These are phyloP conservation scores for Clonostachys sp. DNA, from an alignment of 2,329 filamentous ascomycete genomes.

Conservation along the genomic window DNA sequence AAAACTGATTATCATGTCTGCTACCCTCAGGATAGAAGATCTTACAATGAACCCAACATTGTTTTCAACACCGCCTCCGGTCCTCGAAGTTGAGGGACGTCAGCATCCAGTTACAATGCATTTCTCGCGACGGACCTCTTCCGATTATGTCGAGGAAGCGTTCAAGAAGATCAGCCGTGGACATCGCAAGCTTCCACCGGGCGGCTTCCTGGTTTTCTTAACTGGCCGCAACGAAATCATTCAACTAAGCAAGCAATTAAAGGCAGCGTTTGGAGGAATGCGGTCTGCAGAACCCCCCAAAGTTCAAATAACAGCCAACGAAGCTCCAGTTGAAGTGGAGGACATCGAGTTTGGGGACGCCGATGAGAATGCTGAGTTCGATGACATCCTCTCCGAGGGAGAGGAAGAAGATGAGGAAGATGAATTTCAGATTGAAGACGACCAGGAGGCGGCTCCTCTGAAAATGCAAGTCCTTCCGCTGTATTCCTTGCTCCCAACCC, in stretches of 20 bases:
- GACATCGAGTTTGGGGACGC: slow-evolving; percentile 77
- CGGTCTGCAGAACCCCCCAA: slow-evolving; percentile 55
- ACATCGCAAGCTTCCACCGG: slow-evolving; percentile 83
- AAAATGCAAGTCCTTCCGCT: slow-evolving; percentile 88
- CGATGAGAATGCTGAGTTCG: slow-evolving; percentile 60
- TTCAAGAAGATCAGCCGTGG: slow-evolving; percentile 84
- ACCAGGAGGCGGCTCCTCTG: slow-evolving; percentile 52
- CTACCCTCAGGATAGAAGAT: slow-evolving; percentile 85
- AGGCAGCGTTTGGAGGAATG: slow-evolving; percentile 58
- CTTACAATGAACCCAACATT: slow-evolving; percentile 80
- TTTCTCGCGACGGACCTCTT: slow-evolving; percentile 76
- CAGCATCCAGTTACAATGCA: slow-evolving; percentile 89
- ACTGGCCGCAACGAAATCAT: slow-evolving; percentile 92
- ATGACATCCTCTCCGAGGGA: slow-evolving; percentile 53
- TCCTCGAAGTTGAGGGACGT: slow-evolving; percentile 85
- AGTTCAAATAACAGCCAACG: slow-evolving; percentile 71
- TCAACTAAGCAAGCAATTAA: slow-evolving; percentile 74
- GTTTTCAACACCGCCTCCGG: slow-evolving; percentile 73
- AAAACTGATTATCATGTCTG: slow-evolving; percentile 97
- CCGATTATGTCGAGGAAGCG: slow-evolving; percentile 87
- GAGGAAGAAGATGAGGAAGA: slow-evolving; percentile 54
- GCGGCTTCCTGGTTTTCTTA: slow-evolving; percentile 89
- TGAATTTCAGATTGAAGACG: slow-evolving; percentile 67
- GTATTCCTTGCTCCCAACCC: slow-evolving; percentile 87
- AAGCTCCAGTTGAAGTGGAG: slow-evolving; percentile 77